Base-by-base conservation (phyloP, 2,329 filamentous ascomycete genomes). In the Cordyceps militaris region DNA sequence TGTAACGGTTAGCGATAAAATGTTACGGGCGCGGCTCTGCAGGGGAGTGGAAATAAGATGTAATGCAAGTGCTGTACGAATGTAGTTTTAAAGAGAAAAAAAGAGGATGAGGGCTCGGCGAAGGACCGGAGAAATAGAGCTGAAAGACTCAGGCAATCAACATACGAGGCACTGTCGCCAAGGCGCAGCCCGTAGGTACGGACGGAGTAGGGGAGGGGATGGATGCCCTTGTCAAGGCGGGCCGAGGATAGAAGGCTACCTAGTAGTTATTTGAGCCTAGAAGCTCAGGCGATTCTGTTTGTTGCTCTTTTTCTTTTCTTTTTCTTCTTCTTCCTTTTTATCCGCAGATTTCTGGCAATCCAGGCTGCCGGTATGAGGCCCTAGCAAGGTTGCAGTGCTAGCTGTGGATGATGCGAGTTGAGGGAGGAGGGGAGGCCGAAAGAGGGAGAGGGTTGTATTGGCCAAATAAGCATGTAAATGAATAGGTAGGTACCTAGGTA, bases 101-200 rank as follows among this genome's bases (percentile, higher is more conserved):
- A 32, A 23, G 19, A 30, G 32, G 14, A 26, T 14, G 30, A 36
- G 19, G 21, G 21, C 24, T 54, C 51, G 40, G 40, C 40, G 19
- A 36, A 42, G 50, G 24, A 54, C 51, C 51, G 42, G 51, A 46
- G 51, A 21, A 54, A 36, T 26, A 34, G 40, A 46, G 40, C 51
- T 34, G 40, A 54, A 34, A n/a, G 21, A 42, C 38, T 26, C 51
- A 36, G 51, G 42, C 40, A 54, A 54, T 54, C 38, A 52, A 52
- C 36, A 36, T 52, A 52, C 36, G 50, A 52, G 50, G 50, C 50
- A 30, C 50, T 11, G 50, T 43, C 36, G 50, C 50, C 50, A 52
- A 52, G 50, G 50, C 50, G 50, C 50, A 42, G 38, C 36, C 13
- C n/a, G n/a, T n/a, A 42, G 50, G 30, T 52, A n/a, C 50, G 14